Percentiles rank a stretch among this genome's conserved stretches.
These are phyloP conservation scores for Globisporangium paddicum DNA, from an alignment of 352 stramenopile genomes.

Conservation along the genomic window DNA sequence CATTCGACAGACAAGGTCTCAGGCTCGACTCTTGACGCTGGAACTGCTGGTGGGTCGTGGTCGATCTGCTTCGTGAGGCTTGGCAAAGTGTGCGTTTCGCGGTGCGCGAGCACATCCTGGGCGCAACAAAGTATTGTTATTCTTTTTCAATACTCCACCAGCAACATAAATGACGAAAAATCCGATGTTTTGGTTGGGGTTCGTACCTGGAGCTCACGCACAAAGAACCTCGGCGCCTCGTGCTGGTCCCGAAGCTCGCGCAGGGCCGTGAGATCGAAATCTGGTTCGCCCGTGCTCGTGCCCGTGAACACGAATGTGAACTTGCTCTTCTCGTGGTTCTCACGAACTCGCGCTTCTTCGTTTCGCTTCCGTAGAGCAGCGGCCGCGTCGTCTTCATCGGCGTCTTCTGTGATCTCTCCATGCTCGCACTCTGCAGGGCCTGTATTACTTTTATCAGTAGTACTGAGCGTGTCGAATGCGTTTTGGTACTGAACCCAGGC, in stretches of 20 bases:
- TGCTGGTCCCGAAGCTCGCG: slow-evolving; percentile 31
- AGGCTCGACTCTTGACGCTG: too few species aligned
- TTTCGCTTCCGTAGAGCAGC: too few species aligned
- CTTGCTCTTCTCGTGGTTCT: slow-evolving; percentile 3
- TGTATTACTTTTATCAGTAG: not conserved
- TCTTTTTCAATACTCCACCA: too few species aligned
- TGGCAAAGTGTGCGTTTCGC: slow-evolving; percentile 23
- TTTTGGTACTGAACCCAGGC: slow-evolving; percentile 17
- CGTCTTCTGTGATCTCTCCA: slow-evolving; percentile 4
- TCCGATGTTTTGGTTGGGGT: not conserved
- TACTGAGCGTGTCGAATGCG: not conserved
- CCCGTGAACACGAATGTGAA: slow-evolving; percentile 58
- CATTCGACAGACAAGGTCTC: not conserved
- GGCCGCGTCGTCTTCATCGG: not conserved
- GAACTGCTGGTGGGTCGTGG: slow-evolving; percentile 16
- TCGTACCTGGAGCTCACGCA: slow-evolving; percentile 35
- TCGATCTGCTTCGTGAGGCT: slow-evolving; percentile 39
- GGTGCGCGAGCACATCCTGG: slow-evolving; percentile 46
- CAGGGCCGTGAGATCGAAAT: slow-evolving; percentile 49
- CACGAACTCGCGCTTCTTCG: not conserved
- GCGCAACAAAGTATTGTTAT: too few species aligned
- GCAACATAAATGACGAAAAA: not conserved
- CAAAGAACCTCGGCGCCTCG: slow-evolving; percentile 23
- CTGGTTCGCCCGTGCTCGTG: slow-evolving; percentile 65
- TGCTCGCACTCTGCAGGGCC: not conserved